Evolutionary conservation across 176 grass and related monocot genomes (phyloP), one percentile per base, ranked within the genome.

Genomic region (Cenchrus americanus): DNA sequence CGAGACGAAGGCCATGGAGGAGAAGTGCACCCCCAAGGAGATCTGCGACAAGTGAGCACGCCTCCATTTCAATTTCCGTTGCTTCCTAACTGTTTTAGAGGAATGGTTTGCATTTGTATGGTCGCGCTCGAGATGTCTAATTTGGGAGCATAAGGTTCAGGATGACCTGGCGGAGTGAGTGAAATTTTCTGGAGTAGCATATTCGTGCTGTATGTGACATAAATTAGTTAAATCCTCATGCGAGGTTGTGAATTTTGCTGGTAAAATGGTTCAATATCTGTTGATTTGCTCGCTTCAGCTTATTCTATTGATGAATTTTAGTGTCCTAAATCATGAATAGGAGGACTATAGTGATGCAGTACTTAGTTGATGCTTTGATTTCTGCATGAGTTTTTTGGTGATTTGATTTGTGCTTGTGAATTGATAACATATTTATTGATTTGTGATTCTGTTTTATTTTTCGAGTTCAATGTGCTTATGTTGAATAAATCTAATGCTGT

Each of bases 11-110:
- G 96, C 96, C 69, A 61, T 96, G 89, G 93, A 99, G 90, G 96
- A 99, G 91, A 99, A 99, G 21, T 99, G 91, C 83, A 86, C 96
- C 9, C 96, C 93, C 15, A 96, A 99, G 86, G 96, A 99, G 78
- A 94, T 99, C 10, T 94, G 96, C 32, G 93, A 96, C 60, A 99
- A 96, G 96, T 99, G 47, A 83, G 93, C 86, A 12, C 46, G 6
- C 57, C 40, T 76, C 19, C 9, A 53, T 53, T 10, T 7, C 32
- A 18, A 61, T 80, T 76, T 75, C 19, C 48, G n/a, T 61, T 23
- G n/a, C 69, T 53, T 50, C 73, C 63, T 57, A 47, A 34, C 55
- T 66, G 0, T 4, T 49, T 10, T 60, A 30, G 22, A 73, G 47
- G 40, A 42, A 66, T 78, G 2, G 4, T 44, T 44, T 44, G 6